Evolutionary conservation across 1,284 basidiomycete genomes (phyloP).

Genomic region (Mycena sp.): DNA sequence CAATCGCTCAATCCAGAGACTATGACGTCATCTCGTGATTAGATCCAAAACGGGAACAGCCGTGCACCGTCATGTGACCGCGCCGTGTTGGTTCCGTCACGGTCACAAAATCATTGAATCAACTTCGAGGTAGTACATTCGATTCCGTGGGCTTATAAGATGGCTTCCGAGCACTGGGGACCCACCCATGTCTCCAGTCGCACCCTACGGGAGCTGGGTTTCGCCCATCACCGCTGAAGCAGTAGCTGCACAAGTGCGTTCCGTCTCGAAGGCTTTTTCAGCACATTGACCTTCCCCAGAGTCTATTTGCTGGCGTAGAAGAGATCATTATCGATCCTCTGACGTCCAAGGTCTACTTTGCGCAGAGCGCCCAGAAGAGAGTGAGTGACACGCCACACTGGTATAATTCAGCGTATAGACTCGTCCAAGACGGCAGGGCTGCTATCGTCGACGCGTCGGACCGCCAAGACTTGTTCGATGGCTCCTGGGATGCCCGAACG

Average conservation of each 20-base stretch:
- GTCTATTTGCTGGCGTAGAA: neutral
- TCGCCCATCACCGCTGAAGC: conserved; percentile 1
- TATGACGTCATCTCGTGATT: too few relatives aligned
- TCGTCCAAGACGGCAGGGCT: neutral
- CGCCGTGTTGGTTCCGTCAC: too few relatives aligned
- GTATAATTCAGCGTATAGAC: neutral
- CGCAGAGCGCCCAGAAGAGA: conserved; percentile 5
- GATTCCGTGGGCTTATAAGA: too few relatives aligned
- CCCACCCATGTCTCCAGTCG: too few relatives aligned
- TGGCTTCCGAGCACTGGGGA: too few relatives aligned
- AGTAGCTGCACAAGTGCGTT: conserved; percentile 1
- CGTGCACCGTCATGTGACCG: too few relatives aligned
- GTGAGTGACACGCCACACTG: neutral
- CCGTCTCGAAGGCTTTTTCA: neutral
- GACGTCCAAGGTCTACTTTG: conserved; percentile 11
- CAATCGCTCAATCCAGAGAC: too few relatives aligned
- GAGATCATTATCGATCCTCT: neutral
- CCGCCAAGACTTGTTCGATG: conserved; percentile 57
- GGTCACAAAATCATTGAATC: too few relatives aligned
- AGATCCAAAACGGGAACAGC: too few relatives aligned
- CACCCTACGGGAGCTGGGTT: conserved; percentile 5
- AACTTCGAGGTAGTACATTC: too few relatives aligned
- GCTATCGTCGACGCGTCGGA: neutral
- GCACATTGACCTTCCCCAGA: neutral
- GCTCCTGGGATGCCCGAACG: conserved; percentile 62